Conservation (phyloP, 345 rosid species). For the Theobroma cacao region DNA sequence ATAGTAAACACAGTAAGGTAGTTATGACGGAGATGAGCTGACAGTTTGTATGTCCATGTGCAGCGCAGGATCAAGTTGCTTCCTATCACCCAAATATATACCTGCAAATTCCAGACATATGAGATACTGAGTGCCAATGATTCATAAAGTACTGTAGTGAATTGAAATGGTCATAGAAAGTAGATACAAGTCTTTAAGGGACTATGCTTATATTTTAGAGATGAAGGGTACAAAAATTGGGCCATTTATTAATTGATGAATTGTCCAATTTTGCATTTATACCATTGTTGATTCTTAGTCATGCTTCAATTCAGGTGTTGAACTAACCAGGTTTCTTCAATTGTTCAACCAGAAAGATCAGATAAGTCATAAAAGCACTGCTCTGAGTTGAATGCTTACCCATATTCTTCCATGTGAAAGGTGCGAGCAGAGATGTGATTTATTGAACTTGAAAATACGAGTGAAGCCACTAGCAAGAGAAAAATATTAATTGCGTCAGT, state of each 20-base stretch:
- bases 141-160: not conserved
- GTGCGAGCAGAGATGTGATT: slow-evolving; percentile 50
- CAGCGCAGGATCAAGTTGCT: slow-evolving; percentile 88
- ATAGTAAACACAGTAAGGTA: slow-evolving; percentile 79
- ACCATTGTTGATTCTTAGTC: not conserved
- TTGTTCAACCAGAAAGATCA: not conserved
- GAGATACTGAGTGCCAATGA: not conserved
- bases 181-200: not conserved
- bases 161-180: not conserved
- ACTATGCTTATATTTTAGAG: not conserved
- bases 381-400: slow-evolving; percentile 42
- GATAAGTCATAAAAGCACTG: not conserved
- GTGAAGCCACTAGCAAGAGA: slow-evolving; percentile 64
- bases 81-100: slow-evolving; percentile 84
- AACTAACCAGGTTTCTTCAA: not conserved
- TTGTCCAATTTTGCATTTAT: not conserved
- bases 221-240: not conserved
- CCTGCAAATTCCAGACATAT: slow-evolving; percentile 43
- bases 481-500: not conserved
- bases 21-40: slow-evolving; percentile 94
- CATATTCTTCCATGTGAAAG: slow-evolving; percentile 70
- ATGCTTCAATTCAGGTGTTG: not conserved
- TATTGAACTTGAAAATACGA: slow-evolving; percentile 76
- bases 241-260: not conserved
- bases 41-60: slow-evolving; percentile 95